Base-by-base conservation (phyloP, 495 filamentous ascomycete genomes). In the Sporormia fimetaria region DNA sequence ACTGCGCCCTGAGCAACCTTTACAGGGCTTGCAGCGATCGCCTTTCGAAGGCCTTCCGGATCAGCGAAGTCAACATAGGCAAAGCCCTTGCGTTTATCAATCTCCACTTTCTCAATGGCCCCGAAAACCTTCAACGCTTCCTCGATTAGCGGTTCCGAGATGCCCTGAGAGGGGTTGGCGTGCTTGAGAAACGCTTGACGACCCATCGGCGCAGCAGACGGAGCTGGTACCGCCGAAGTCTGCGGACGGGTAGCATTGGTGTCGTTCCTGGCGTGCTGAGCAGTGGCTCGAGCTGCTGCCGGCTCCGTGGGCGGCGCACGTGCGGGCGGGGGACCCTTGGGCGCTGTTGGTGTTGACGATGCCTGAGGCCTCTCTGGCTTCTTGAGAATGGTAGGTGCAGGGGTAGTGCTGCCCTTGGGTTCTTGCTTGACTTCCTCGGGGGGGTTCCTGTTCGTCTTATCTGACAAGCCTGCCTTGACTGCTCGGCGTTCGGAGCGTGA, bases 71-170 rank as follows among this genome's bases (percentile, higher is more conserved):
- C 83, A 24, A 87, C 77, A 48, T 93, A 93, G 7, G 84, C 87
- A 52, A 92, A 92, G 1, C 86, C 87, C 59, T 94, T 94, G 55
- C 85, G 78, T 60, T 82, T 82, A 53, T 94, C 86, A 30, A 95
- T 88, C 52, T 93, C 87, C 2, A 90, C 82, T 45, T 74, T 79
- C 2, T 70, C 69, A 22, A 93, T 71, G 5, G 72, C 49, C 12
- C 87, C 87, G 44, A 81, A 88, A 1, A 61, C 56, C 24, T 73
- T 61, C 55, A 95, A 75, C 6, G 83, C 76, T 45, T 76, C 68
- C 44, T 78, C 73, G 3, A 95, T 70, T 0, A 83, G 58, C 0
- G 75, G 63, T 49, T 93, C 87, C 0, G 84, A 93, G 26, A 95
- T 81, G 12, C 87, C 87, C 58, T 94, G 87, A 1, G 85, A 87